Conservation (phyloP, 148 eudicot species). For the Rhododendron griersonianum region DNA sequence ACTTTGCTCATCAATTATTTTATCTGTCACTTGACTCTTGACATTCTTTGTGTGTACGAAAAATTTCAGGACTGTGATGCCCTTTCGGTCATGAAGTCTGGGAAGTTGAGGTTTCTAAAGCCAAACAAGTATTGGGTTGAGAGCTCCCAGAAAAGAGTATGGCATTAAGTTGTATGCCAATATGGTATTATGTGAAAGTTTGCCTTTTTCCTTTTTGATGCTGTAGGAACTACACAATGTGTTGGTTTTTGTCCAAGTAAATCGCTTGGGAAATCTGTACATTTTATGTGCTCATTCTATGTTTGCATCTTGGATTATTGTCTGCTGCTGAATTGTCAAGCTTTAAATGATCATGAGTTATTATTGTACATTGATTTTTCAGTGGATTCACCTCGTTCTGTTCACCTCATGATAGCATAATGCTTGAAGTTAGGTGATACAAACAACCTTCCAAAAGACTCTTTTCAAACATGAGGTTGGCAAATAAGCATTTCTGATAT, state of each 20-base stretch:
- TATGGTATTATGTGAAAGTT: neutral
- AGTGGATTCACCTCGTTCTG: neutral
- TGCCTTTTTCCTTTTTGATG: neutral
- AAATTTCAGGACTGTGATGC: constrained; percentile 69
- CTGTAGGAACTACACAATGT: neutral
- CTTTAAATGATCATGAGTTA: constrained; percentile 2
- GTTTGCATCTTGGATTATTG: neutral
- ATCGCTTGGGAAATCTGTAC: neutral
- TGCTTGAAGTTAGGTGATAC: neutral
- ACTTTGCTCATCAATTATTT: neutral
- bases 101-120: constrained; percentile 62
- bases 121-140: constrained; percentile 97
- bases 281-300: neutral
- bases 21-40: neutral
- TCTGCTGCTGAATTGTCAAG: neutral
- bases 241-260: neutral
- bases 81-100: constrained; percentile 68
- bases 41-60: neutral
- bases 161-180: neutral
- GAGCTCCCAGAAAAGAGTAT: constrained; percentile 81
- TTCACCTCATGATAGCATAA: neutral
- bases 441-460: neutral
- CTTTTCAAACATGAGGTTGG: neutral
- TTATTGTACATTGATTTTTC: neutral
- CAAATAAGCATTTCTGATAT: neutral